These are phyloP conservation scores for Penstemon eatonii DNA, from an alignment of 257 asterid genomes.

Conservation along the genomic window DNA sequence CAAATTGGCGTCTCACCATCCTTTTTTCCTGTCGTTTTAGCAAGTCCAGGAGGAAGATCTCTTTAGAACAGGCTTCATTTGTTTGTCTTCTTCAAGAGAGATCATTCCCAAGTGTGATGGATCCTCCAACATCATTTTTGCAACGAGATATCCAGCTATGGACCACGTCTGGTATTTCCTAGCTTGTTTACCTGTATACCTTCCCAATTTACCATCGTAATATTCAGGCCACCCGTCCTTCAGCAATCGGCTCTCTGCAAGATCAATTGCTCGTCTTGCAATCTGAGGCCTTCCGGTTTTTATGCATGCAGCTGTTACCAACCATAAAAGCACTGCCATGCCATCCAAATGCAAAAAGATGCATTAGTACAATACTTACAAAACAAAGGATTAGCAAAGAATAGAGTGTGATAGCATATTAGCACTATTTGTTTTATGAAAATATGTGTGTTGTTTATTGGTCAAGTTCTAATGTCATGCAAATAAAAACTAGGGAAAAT, in stretches of 20 bases:
- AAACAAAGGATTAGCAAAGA: too few species aligned
- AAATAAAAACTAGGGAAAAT: too few species aligned
- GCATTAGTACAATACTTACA: not conserved
- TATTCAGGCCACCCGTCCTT: slow-evolving; percentile 61
- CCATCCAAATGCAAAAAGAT: slow-evolving; percentile 20
- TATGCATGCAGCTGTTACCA: slow-evolving; percentile 86
- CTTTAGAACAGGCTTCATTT: slow-evolving; percentile 43
- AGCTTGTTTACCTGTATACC: slow-evolving; percentile 52
- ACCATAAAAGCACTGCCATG: slow-evolving; percentile 66
- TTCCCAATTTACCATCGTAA: slow-evolving; percentile 50
- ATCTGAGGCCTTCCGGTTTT: slow-evolving; percentile 63
- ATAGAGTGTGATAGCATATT: too few species aligned
- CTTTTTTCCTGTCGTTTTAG: too few species aligned
- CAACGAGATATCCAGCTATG: too few species aligned
- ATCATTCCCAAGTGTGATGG: slow-evolving; percentile 50
- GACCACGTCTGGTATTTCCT: slow-evolving; percentile 59
- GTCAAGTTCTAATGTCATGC: too few species aligned
- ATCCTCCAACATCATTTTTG: too few species aligned
- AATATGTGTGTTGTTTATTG: too few species aligned
- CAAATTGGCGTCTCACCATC: not conserved
- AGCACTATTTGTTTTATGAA: too few species aligned
- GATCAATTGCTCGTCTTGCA: slow-evolving; percentile 59
- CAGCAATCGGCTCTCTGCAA: slow-evolving; percentile 55
- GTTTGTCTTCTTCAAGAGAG: slow-evolving; percentile 58
- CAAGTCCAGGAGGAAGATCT: too few species aligned